phyloP scores from a whole-genome alignment of 768 basidiomycete genomes.

The Lentinula guzmanii region DNA sequence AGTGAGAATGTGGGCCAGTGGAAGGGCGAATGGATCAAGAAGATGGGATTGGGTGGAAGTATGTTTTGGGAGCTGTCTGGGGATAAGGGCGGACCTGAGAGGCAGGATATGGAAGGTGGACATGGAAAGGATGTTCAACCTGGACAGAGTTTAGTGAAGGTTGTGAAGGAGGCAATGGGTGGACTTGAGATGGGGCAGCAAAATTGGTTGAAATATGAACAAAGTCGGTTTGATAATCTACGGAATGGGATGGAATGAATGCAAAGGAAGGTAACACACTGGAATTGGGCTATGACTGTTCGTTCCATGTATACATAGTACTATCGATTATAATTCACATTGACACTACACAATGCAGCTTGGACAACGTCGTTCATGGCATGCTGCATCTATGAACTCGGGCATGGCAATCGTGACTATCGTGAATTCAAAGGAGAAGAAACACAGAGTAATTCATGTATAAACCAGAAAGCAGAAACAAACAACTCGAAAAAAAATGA shows the following conservation, averaged over 20 bases:
- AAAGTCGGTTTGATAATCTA: conserved; percentile 78
- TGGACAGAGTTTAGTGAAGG: conserved; percentile 63
- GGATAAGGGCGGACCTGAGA: conserved; percentile 57
- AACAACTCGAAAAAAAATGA: neutral
- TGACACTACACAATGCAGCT: too few relatives aligned
- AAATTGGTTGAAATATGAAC: conserved; percentile 81
- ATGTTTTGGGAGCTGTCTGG: conserved; percentile 96
- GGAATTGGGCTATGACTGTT: too few relatives aligned
- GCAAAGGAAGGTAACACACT: neutral
- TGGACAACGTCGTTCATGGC: too few relatives aligned
- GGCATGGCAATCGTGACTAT: too few relatives aligned
- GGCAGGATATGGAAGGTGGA: conserved; percentile 71
- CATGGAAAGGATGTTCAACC: conserved; percentile 69
- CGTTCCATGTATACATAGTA: too few relatives aligned
- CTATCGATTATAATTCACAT: too few relatives aligned
- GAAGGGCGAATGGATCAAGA: conserved; percentile 80
- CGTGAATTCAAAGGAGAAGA: neutral
- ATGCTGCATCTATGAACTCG: too few relatives aligned
- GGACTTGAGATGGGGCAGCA: conserved; percentile 51
- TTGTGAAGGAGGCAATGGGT: conserved; percentile 78
- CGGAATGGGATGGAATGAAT: conserved; percentile 51
- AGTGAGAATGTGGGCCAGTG: conserved; percentile 56
- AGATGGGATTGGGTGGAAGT: conserved; percentile 75
- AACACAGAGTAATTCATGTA: neutral
- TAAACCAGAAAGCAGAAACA: neutral